Percentiles rank a stretch among this genome's conserved stretches.
Conservation (phyloP, 2,329 filamentous ascomycete species). For the Fusarium succisae region DNA sequence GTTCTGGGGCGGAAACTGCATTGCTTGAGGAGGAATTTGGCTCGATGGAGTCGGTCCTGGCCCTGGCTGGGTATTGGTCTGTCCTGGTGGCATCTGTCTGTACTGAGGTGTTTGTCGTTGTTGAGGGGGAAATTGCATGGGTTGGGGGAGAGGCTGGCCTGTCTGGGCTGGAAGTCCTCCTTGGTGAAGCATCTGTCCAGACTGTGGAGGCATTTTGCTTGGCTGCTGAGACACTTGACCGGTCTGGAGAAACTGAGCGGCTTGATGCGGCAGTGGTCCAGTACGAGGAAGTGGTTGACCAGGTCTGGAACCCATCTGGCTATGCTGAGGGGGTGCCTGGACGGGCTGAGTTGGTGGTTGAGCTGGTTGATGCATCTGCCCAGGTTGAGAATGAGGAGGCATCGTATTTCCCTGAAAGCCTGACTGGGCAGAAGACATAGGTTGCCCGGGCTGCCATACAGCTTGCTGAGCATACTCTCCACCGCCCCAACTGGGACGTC, state of each 20-base stretch:
- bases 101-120: background rate
- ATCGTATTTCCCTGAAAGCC: conserved; percentile 6
- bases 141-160: background rate
- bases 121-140: background rate
- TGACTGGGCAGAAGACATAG: conserved; percentile 3
- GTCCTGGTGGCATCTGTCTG: background rate
- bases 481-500: conserved; percentile 29
- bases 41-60: background rate
- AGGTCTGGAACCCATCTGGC: background rate
- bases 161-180: background rate
- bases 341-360: conserved; percentile 5
- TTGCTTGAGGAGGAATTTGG: background rate
- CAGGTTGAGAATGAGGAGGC: conserved; percentile 4
- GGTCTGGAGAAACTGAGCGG: background rate
- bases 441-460: conserved; percentile 37
- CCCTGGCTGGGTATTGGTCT: background rate
- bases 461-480: conserved; percentile 33
- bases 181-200: background rate
- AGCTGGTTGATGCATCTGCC: background rate
- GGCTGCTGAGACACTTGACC: background rate
- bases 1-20: background rate
- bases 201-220: background rate
- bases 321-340: background rate
- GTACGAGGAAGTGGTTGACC: background rate
- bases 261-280: background rate